These are phyloP conservation scores for Piper betle DNA, from an alignment of 164 flowering plant species.

Conservation along the genomic window DNA sequence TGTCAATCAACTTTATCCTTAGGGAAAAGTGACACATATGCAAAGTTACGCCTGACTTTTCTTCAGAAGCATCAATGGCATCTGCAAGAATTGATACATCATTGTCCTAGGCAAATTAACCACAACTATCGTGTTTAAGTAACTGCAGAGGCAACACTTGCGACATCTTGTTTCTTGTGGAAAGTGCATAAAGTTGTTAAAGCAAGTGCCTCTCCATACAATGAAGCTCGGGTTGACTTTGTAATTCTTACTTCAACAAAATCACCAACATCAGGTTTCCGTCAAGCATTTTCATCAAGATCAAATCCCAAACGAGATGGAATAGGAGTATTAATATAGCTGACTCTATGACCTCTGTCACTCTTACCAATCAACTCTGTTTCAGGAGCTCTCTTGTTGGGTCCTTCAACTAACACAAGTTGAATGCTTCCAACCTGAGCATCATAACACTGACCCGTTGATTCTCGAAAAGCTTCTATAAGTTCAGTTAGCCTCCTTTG, in stretches of 20 bases:
- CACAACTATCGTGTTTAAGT: not conserved
- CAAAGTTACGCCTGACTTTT: not conserved
- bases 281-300: constrained; percentile 5
- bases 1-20: not conserved
- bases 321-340: constrained; percentile 29
- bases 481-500: too few relatives aligned
- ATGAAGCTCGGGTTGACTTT: constrained; percentile 74
- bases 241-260: constrained; percentile 77
- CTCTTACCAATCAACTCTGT: constrained; percentile 88
- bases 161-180: constrained; percentile 1
- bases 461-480: too few relatives aligned
- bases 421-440: constrained; percentile 66
- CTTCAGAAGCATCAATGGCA: not conserved
- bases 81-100: not conserved
- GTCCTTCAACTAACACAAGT: constrained; percentile 80
- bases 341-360: constrained; percentile 74
- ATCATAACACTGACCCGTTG: constrained; percentile 70
- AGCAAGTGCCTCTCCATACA: too few relatives aligned
- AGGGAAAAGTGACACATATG: not conserved
- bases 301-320: constrained; percentile 21
- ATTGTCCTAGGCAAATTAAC: too few relatives aligned
- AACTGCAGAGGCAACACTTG: constrained; percentile 1
- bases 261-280: constrained; percentile 64
- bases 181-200: too few relatives aligned
- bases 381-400: constrained; percentile 90